Evolutionary conservation across 345 rosid genomes (phyloP).

Genomic region (Populus deltoides): DNA sequence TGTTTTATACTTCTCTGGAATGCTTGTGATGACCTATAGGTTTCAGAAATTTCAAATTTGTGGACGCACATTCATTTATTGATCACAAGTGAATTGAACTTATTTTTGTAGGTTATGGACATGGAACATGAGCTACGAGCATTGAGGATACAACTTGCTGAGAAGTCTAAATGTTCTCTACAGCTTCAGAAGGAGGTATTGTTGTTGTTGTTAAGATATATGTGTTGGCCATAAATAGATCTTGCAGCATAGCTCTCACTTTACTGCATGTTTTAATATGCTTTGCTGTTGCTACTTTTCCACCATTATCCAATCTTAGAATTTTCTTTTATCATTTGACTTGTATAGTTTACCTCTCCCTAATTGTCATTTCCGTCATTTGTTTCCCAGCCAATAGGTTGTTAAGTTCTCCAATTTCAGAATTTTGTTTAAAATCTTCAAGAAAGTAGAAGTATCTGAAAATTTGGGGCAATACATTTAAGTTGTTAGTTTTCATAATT

Average conservation of each 20-base stretch:
- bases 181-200: constrained; percentile 71
- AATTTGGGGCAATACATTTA: background rate
- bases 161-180: constrained; percentile 69
- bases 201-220: background rate
- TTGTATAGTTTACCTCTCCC: background rate
- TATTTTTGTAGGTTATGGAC: constrained; percentile 72
- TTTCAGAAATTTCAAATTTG: background rate
- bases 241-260: background rate
- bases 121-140: constrained; percentile 88
- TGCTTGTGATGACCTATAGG: background rate
- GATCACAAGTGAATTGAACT: constrained; percentile 6
- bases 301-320: background rate
- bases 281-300: background rate
- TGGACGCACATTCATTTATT: background rate
- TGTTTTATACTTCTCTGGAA: background rate
- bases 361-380: background rate
- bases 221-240: background rate
- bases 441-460: background rate
- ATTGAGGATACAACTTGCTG: constrained; percentile 71
- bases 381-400: background rate
- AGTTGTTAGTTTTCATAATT: background rate
- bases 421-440: background rate
- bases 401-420: background rate
- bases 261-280: background rate
- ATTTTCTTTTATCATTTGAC: background rate